Conservation (phyloP, 1,284 basidiomycete genomes). For the Ustilago bromivora region DNA sequence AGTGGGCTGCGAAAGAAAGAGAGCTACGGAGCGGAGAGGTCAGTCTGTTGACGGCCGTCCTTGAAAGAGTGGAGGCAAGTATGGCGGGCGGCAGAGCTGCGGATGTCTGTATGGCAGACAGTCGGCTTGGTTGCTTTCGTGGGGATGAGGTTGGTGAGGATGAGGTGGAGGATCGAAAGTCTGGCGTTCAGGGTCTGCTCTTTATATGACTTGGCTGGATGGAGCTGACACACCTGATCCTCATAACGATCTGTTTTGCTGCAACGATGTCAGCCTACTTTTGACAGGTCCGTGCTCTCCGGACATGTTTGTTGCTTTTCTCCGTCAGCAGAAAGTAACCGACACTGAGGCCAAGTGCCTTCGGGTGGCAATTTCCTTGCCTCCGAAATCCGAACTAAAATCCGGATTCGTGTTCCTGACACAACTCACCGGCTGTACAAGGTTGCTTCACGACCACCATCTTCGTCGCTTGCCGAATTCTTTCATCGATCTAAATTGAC, state of each 20-base stretch:
- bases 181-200: background rate
- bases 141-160: background rate
- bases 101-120: conserved; percentile 9
- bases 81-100: conserved; percentile 9
- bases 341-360: background rate
- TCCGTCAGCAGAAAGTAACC: background rate
- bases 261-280: background rate
- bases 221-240: conserved; percentile 1
- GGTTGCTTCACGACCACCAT: background rate
- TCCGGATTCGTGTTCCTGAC: background rate
- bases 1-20: background rate
- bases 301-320: conserved; percentile 9
- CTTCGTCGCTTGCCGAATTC: background rate
- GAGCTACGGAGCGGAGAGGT: conserved; percentile 1
- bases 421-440: background rate
- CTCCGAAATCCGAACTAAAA: conserved; percentile 8
- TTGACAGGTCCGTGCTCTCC: background rate
- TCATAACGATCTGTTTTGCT: background rate
- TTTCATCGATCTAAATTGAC: background rate
- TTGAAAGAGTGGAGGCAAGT: conserved; percentile 4
- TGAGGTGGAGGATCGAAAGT: background rate
- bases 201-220: conserved; percentile 1
- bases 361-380: background rate
- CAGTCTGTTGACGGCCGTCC: conserved; percentile 12
- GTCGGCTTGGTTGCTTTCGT: conserved; percentile 1